Evolutionary conservation across 441 rosid genomes (phyloP), one percentile per base, ranked within the genome.

Genomic region (Croton setiger): DNA sequence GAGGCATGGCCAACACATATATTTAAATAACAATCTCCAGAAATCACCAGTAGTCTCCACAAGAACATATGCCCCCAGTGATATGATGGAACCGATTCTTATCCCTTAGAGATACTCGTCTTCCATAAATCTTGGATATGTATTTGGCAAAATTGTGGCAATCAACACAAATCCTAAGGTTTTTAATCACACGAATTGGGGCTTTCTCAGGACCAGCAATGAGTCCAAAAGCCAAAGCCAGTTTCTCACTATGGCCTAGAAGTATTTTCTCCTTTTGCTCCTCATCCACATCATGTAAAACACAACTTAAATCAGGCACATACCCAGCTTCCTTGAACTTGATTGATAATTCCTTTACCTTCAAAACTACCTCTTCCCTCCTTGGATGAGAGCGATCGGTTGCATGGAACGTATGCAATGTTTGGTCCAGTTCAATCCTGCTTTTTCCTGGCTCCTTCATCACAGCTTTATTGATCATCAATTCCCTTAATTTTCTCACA

Each of bases 181-280:
- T 89, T 79, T 93, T 93, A 41, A 93, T 91, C 44, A 91, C 88
- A 33, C 88, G 84, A 60, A 91, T 76, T 0, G 89, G 84, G 43
- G 64, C 73, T 67, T 84, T 81, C 21, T 81, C 72, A 13, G 85
- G 61, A 62, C 82, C 74, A 70, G 84, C 80, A 63, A 90, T 76
- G 69, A 91, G 72, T 37, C 90, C 92, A 59, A 86, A 87, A 60
- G 97, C 86, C 84, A 86, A 64, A 51, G 97, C 91, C 65, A 90
- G 82, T 77, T 90, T 90, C 80, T 93, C 98, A 72, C 92, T 93
- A 69, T 93, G 97, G 58, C 84, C 94, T 31, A 81, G 74, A 10
- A 93, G 80, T 79, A 86, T 84, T 76, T 83, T 91, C 90, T 88
- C 96, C 82, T 93, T 93, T 80, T 93, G 96, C 78, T 89, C 96